Conservation (phyloP, 805 yeast genomes). For the Metschnikowia cerradonensis region DNA sequence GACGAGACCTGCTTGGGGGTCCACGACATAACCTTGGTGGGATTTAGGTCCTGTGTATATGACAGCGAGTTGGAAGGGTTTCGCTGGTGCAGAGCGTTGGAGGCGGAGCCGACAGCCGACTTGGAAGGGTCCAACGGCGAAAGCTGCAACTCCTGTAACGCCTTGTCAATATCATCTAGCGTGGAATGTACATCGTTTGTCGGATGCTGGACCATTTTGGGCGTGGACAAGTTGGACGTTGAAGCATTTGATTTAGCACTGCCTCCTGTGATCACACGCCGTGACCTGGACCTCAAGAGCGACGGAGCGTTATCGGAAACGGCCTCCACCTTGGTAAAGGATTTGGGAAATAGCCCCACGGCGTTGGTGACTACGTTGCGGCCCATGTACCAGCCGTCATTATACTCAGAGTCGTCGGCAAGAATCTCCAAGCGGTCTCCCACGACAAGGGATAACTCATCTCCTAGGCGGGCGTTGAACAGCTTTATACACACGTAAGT, state of each 20-base stretch:
- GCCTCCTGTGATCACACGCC: slow-evolving; percentile 33
- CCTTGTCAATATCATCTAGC: slow-evolving; percentile 65
- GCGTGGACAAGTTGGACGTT: slow-evolving; percentile 5
- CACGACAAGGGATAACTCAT: slow-evolving; percentile 72
- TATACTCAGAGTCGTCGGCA: slow-evolving; percentile 88
- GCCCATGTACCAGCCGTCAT: slow-evolving; percentile 97
- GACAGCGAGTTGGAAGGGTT: slow-evolving; percentile 12
- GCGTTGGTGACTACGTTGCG: slow-evolving; percentile 64
- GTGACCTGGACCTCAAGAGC: slow-evolving; percentile 50
- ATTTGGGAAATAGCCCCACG: slow-evolving; percentile 88
- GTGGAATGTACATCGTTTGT: slow-evolving; percentile 28
- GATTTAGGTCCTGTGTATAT: slow-evolving; percentile 35
- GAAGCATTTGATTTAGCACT: slow-evolving; percentile 8
- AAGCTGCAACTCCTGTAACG: slow-evolving; percentile 56
- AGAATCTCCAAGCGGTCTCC: slow-evolving; percentile 89
- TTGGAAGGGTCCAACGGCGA: slow-evolving; percentile 15
- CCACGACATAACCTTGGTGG: slow-evolving; percentile 60
- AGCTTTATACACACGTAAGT: slow-evolving; percentile 69
- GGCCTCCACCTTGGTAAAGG: slow-evolving; percentile 60
- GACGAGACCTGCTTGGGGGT: slow-evolving; percentile 79
- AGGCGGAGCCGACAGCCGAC: background rate
- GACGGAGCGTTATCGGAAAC: slow-evolving; percentile 15
- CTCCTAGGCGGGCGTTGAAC: slow-evolving; percentile 82
- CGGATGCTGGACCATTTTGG: slow-evolving; percentile 6
- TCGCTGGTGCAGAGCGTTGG: slow-evolving; percentile 1